Percentiles rank a stretch among this genome's conserved stretches.
Conservation (phyloP, 352 stramenopile genomes). For the Phytophthora pistaciae region DNA sequence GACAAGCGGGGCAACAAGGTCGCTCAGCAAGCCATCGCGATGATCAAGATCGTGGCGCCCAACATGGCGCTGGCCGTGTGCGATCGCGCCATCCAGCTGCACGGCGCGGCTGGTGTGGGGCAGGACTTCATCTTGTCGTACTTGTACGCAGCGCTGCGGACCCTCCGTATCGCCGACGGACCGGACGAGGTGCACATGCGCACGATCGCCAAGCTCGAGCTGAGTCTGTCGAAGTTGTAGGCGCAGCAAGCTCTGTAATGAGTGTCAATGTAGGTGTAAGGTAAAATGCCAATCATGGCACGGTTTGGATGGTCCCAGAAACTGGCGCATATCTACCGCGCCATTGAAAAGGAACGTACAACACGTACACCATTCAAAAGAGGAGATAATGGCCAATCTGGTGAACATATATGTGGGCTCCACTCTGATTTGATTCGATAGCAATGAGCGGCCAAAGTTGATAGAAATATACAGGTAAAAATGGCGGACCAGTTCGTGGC, state of each 20-base stretch:
- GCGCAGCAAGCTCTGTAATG: conserved; percentile 19
- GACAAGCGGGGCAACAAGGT: conserved; percentile 87
- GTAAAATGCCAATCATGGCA: no score
- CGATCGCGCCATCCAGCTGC: conserved; percentile 93
- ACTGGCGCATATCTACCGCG: no score
- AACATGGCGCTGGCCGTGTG: conserved; percentile 90
- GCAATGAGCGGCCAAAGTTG: no score
- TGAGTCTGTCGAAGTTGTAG: conserved; percentile 68
- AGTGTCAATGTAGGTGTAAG: conserved; percentile 12
- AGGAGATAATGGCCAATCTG: no score
- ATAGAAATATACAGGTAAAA: no score
- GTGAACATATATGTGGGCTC: no score
- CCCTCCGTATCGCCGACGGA: conserved; percentile 96
- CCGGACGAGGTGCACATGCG: conserved; percentile 97
- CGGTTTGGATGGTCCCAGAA: no score
- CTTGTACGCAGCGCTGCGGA: conserved; percentile 92
- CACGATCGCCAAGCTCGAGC: conserved; percentile 95
- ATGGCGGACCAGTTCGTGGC: no score
- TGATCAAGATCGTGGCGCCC: conserved; percentile 98
- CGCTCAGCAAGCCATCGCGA: conserved; percentile 93
- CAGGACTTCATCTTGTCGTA: conserved; percentile 95
- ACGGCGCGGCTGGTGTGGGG: conserved; percentile 85
- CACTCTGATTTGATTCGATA: no score
- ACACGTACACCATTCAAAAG: no score
- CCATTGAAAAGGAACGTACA: no score